Evolutionary conservation across 768 basidiomycete genomes (phyloP).

Genomic region (Psilocybe azurescens): DNA sequence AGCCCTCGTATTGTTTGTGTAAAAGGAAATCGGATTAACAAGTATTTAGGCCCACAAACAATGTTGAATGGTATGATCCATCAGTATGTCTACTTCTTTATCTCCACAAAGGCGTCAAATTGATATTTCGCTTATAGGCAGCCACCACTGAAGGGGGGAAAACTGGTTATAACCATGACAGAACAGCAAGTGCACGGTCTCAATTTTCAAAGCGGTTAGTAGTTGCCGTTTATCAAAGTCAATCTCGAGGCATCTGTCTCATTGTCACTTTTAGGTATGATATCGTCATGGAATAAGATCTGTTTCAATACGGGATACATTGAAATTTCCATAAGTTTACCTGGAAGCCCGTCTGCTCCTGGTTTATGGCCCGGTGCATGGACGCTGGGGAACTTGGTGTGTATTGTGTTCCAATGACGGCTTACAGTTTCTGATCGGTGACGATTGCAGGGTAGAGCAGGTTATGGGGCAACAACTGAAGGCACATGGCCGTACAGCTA

Average conservation of each 20-base stretch:
- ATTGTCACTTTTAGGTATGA: slow-evolving; percentile 50
- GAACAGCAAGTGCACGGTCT: slow-evolving; percentile 76
- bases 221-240: slow-evolving; percentile 1
- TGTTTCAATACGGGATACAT: slow-evolving; percentile 95
- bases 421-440: neutral
- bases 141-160: slow-evolving; percentile 80
- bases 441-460: slow-evolving; percentile 73
- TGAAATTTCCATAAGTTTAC: slow-evolving; percentile 80
- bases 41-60: slow-evolving; percentile 62
- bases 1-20: slow-evolving; percentile 19
- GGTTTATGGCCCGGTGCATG: slow-evolving; percentile 52
- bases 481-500: slow-evolving; percentile 90
- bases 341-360: slow-evolving; percentile 48
- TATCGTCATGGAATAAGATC: slow-evolving; percentile 92
- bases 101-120: neutral
- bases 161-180: slow-evolving; percentile 80
- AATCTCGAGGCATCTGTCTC: slow-evolving; percentile 31
- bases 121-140: slow-evolving; percentile 38
- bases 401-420: slow-evolving; percentile 16
- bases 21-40: neutral
- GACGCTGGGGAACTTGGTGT: slow-evolving; percentile 78
- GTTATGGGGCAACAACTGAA: slow-evolving; percentile 89
- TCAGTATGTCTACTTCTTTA: slow-evolving; percentile 43
- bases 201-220: slow-evolving; percentile 81
- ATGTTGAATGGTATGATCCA: slow-evolving; percentile 87